Base-by-base conservation (phyloP, 305 asterid species). In the Fraxinus floribunda region DNA sequence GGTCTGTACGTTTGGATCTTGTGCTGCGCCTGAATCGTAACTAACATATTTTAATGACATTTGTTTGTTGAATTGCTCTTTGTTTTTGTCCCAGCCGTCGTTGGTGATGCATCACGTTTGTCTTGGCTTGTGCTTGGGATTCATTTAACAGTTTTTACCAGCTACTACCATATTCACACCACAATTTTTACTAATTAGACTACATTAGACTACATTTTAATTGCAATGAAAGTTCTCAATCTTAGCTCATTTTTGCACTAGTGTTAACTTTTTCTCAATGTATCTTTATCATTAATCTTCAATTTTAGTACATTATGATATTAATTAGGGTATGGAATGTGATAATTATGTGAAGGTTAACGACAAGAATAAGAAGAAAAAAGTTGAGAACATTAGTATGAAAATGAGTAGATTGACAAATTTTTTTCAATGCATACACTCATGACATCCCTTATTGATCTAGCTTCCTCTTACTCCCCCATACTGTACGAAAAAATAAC, bases 1-100 rank as follows among this genome's bases (percentile, higher is more conserved):
- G 79, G 79, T 68, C 80, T 24, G 39, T 82, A 80, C 24, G 52
- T 77, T 78, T 84, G 76, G 49, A 81, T 85, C 29, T 75, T 49
- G 74, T 83, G 83, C 34, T 82, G 78, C 79, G 20, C 44, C 78
- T 60, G 77, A n/a, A n/a, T n/a, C n/a, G n/a, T n/a, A n/a, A n/a
- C n/a, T n/a, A n/a, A n/a, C n/a, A n/a, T n/a, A n/a, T n/a, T n/a
- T n/a, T n/a, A n/a, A n/a, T n/a, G n/a, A n/a, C n/a, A n/a, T n/a
- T 29, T 70, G 76, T 70, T 70, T 70, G 44, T 29, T 15, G 24
- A 30, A 13, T 70, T 70, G 76, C 76, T 32, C 41, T 70, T 70
- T 70, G 24, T 13, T 70, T 70, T 24, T 52, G 18, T 70, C 41
- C 44, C 4, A 13, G 38, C 8, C 20, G 15, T 15, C 11, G 20